Base-by-base conservation (phyloP, 1,284 basidiomycete species). In the Fistulinella cinereoalba region DNA sequence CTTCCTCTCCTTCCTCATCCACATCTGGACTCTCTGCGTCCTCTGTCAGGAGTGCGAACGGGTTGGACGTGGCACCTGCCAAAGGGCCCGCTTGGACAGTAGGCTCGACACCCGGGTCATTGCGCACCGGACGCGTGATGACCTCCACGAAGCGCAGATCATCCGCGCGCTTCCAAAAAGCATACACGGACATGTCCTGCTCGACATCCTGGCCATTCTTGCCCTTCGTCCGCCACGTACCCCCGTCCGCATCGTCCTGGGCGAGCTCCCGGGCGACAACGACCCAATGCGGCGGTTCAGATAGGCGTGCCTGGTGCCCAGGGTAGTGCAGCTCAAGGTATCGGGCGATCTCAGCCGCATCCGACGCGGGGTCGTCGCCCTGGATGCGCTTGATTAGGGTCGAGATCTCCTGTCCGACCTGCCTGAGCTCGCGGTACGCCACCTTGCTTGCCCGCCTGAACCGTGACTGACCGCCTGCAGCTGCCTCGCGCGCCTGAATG, bases 401-500 rank as follows among this genome's bases (percentile, higher is more conserved):
- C 11, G 55, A 57, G 50, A 85, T 75, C 16, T 74, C 66, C 22
- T 65, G 55, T 54, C 82, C 71, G 3, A 77, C 58, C 0, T 51
- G 38, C 51, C 79, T 79, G 33, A 83, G 65, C 1, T 69, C 65
- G 3, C 65, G 53, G 43, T 70, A 71, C 31, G 72, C 64, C 4
- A 54, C 37, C 4, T 52, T 39, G 22, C 69, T 67, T 0, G 65
- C 53, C 6, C 56, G 56, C 25, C 71, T 55, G 8, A 84, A 65
- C 3, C 72, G 67, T 8, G 75, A 74, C 44, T 68, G 57, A 18
- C 29, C 11, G 29, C 69, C 72, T 0, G 70, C 66, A 4, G 66
- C 67, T 54, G 58, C 68, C 58, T 84, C 83, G 23, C 79, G 60
- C 1, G 66, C 71, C 45, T 83, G 77, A n/a, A 86, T 71, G 1